Conservation (phyloP, 1,284 basidiomycete genomes). For the Tetrapyrgos nigripes region DNA sequence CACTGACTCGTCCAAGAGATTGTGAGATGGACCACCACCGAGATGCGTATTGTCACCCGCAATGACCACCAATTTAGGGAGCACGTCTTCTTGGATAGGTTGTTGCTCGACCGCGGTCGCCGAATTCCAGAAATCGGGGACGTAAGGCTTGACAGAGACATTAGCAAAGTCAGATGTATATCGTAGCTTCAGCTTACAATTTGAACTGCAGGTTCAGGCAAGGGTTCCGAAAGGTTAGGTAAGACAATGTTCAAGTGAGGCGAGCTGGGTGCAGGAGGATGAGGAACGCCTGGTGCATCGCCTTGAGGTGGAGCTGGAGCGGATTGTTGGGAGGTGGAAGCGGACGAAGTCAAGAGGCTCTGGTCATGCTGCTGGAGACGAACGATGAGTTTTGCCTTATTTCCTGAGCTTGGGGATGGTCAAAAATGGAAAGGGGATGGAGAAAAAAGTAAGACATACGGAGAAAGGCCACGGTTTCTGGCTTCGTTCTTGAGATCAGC, state of each 20-base stretch:
- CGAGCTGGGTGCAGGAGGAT: slow-evolving; percentile 22
- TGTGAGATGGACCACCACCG: slow-evolving; percentile 70
- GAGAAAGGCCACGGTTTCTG: slow-evolving; percentile 66
- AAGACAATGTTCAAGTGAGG: slow-evolving; percentile 54
- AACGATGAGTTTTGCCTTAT: slow-evolving; percentile 61
- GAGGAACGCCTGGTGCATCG: slow-evolving; percentile 46
- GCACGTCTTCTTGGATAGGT: slow-evolving; percentile 35
- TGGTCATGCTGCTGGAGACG: slow-evolving; percentile 61
- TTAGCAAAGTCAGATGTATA: slow-evolving; percentile 16
- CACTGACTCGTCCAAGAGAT: slow-evolving; percentile 48
- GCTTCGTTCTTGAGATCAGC: slow-evolving; percentile 69
- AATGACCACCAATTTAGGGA: slow-evolving; percentile 78
- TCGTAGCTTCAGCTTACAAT: slow-evolving; percentile 55
- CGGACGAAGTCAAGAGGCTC: slow-evolving; percentile 41
- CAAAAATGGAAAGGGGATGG: slow-evolving; percentile 9
- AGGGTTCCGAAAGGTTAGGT: slow-evolving; percentile 57
- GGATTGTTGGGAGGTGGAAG: slow-evolving; percentile 20
- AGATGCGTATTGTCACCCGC: slow-evolving; percentile 68
- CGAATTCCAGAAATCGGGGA: slow-evolving; percentile 79
- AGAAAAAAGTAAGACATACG: slow-evolving; percentile 47
- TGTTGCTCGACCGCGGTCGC: slow-evolving; percentile 40
- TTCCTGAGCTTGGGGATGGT: slow-evolving; percentile 55
- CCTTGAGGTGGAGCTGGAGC: slow-evolving; percentile 19
- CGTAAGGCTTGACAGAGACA: slow-evolving; percentile 59
- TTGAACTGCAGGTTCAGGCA: slow-evolving; percentile 53